Evolutionary conservation across 2,329 filamentous ascomycete genomes (phyloP).

Genomic region (Ophiostoma angusticollis): DNA sequence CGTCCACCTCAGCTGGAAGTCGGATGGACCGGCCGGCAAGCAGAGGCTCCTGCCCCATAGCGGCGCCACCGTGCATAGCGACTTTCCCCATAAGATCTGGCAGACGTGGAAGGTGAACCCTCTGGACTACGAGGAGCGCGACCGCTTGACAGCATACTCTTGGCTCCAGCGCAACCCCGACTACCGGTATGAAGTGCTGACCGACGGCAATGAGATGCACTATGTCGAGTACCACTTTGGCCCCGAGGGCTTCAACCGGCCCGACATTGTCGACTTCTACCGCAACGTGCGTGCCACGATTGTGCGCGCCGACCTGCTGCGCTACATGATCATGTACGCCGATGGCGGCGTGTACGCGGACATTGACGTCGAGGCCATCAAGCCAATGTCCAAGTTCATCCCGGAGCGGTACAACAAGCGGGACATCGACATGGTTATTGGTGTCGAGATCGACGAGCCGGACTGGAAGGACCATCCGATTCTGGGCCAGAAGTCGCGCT

Average conservation of each 20-base stretch:
- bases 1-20: slow-evolving; percentile 6
- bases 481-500: slow-evolving; percentile 53
- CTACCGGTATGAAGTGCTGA: slow-evolving; percentile 56
- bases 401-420: slow-evolving; percentile 47
- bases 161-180: slow-evolving; percentile 55
- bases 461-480: slow-evolving; percentile 51
- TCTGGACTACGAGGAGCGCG: slow-evolving; percentile 51
- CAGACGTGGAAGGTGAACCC: slow-evolving; percentile 64
- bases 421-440: slow-evolving; percentile 60
- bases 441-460: slow-evolving; percentile 59
- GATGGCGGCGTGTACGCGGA: slow-evolving; percentile 43
- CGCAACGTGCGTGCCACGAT: slow-evolving; percentile 48
- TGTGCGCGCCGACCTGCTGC: slow-evolving; percentile 52
- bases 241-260: slow-evolving; percentile 49
- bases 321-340: slow-evolving; percentile 55
- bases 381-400: slow-evolving; percentile 37
- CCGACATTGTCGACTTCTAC: slow-evolving; percentile 51
- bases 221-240: slow-evolving; percentile 60
- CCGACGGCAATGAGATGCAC: slow-evolving; percentile 52
- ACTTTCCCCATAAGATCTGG: slow-evolving; percentile 59
- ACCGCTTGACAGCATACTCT: slow-evolving; percentile 45
- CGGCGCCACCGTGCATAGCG: slow-evolving; percentile 5
- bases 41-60: slow-evolving; percentile 1
- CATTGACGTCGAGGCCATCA: slow-evolving; percentile 30
- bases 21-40: not conserved